A percentile compares a stretch with the other conserved stretches of the same genome.
Evolutionary conservation across 805 yeast species (phyloP).

Genomic region (Hanseniaspora singularis): DNA sequence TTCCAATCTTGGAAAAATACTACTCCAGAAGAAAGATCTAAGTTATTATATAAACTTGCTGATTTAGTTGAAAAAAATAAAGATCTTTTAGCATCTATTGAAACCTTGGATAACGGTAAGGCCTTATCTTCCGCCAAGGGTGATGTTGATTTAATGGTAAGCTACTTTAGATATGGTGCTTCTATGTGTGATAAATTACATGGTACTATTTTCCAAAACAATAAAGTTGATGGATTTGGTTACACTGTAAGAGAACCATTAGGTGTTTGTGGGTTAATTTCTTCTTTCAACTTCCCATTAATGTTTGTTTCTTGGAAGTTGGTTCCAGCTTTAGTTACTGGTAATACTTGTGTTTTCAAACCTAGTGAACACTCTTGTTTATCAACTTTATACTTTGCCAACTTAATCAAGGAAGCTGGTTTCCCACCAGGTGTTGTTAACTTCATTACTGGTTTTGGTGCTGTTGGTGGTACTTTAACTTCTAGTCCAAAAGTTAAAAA

Average conservation of each 20-base stretch:
- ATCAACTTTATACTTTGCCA: conserved; percentile 60
- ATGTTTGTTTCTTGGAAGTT: conserved; percentile 80
- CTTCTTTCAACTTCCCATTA: conserved; percentile 90
- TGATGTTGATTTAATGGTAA: conserved; percentile 60
- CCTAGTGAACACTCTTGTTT: conserved; percentile 83
- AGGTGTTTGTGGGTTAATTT: conserved; percentile 81
- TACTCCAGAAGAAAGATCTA: conserved; percentile 57
- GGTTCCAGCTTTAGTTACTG: conserved; percentile 78
- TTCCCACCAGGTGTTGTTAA: conserved; percentile 74
- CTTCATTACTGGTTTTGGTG: conserved; percentile 70
- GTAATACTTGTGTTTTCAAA: conserved; percentile 73
- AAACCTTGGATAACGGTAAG: conserved; percentile 84
- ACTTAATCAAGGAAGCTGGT: conserved; percentile 60
- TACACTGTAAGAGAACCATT: conserved; percentile 69
- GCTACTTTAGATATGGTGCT: conserved; percentile 71
- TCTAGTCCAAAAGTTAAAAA: conserved; percentile 62
- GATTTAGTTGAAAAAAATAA: conserved; percentile 64
- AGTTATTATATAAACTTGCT: conserved; percentile 56
- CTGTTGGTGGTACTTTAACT: conserved; percentile 60
- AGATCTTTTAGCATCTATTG: conserved; percentile 67
- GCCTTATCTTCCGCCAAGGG: conserved; percentile 59
- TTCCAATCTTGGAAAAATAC: conserved; percentile 62
- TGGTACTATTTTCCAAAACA: conserved; percentile 43
- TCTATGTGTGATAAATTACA: conserved; percentile 64
- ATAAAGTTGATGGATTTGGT: conserved; percentile 51